Evolutionary conservation across 305 asterid genomes (phyloP).

Genomic region (Salvia sclarea): DNA sequence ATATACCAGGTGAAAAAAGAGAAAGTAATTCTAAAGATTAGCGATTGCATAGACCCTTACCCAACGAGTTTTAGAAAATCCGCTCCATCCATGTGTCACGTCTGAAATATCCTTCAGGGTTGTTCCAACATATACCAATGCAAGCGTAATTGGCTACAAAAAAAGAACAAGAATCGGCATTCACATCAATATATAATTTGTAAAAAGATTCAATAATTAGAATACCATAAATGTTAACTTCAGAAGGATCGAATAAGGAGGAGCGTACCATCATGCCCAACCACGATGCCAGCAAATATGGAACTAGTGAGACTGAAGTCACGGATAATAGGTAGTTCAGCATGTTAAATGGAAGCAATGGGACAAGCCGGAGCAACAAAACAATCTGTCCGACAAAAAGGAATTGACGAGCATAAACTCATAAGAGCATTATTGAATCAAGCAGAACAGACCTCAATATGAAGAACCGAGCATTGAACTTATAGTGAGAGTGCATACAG

Average conservation of each 20-base stretch:
- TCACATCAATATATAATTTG: background rate
- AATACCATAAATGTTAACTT: background rate
- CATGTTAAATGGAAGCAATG: conserved; percentile 91
- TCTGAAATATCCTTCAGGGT: conserved; percentile 93
- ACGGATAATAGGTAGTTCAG: conserved; percentile 89
- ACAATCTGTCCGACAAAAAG: conserved; percentile 63
- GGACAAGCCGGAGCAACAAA: conserved; percentile 83
- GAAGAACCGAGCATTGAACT: background rate
- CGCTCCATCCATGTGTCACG: conserved; percentile 88
- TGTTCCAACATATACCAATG: conserved; percentile 88
- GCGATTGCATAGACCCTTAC: conserved; percentile 41
- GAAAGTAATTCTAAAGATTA: background rate
- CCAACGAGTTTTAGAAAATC: conserved; percentile 78
- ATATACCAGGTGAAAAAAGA: background rate
- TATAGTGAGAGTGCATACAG: conserved; percentile 28
- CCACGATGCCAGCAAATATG: conserved; percentile 88
- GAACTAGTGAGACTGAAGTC: conserved; percentile 68
- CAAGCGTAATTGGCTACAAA: conserved; percentile 84
- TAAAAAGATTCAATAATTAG: background rate
- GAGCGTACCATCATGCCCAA: conserved; percentile 84
- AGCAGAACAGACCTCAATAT: background rate
- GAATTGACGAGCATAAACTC: conserved; percentile 12
- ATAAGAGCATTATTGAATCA: background rate
- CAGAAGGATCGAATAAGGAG: conserved; percentile 11
- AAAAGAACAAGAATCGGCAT: conserved; percentile 15